phyloP scores from a whole-genome alignment of 352 stramenopile species.

The Pythium myriotylum region DNA sequence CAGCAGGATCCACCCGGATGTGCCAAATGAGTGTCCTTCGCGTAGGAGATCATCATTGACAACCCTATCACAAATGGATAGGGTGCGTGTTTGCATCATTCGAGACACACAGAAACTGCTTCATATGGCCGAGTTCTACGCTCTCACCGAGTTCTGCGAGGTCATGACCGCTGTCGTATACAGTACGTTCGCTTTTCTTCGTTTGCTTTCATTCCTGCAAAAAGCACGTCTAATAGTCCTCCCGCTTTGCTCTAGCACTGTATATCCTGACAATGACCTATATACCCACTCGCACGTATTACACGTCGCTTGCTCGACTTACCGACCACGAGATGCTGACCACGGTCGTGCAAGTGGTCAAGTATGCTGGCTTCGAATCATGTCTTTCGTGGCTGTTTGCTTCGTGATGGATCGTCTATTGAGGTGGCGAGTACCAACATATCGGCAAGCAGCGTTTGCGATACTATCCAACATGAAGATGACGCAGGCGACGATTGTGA shows the following conservation, averaged over 20 bases:
- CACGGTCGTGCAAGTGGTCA: background rate
- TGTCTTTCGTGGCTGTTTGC: conserved; percentile 6
- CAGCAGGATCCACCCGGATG: background rate
- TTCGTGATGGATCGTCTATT: background rate
- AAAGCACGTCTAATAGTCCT: too few species aligned
- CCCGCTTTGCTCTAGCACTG: conserved; percentile 2
- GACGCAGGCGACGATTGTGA: conserved; percentile 2
- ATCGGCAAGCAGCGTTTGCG: conserved; percentile 1
- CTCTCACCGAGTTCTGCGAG: conserved; percentile 31
- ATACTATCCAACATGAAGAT: background rate
- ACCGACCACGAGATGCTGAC: conserved; percentile 17
- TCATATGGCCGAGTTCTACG: conserved; percentile 34
- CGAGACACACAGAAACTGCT: conserved; percentile 28
- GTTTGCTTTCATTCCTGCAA: too few species aligned
- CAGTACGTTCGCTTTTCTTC: conserved; percentile 1
- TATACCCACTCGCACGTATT: conserved; percentile 32
- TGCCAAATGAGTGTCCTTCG: too few species aligned
- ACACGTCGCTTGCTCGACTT: conserved; percentile 24
- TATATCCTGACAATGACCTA: conserved; percentile 29
- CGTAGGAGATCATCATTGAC: background rate
- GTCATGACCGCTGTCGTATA: conserved; percentile 22
- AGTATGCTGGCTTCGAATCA: conserved; percentile 4
- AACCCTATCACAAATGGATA: background rate
- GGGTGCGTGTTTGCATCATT: conserved; percentile 5
- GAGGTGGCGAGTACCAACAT: background rate